Evolutionary conservation across 2,329 filamentous ascomycete genomes (phyloP), one percentile per base, ranked within the genome.

Genomic region (Coniochaeta sp.): DNA sequence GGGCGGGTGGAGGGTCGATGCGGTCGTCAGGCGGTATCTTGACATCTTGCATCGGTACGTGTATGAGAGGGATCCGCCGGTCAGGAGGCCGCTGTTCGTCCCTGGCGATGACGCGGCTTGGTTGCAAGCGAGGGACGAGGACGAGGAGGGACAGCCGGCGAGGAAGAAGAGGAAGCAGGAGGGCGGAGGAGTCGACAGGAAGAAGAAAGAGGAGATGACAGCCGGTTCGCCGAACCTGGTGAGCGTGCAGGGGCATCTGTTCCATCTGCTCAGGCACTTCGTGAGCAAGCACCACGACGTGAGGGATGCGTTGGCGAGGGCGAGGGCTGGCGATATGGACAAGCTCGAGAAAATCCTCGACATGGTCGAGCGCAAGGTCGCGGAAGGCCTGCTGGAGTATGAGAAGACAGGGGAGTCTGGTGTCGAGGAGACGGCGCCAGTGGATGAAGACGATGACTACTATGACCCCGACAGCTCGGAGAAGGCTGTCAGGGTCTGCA

Each of bases 191-290:
- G 36, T 17, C 3, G 47, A 52, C 22, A 50, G 55, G 50, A 71
- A 72, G 64, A 73, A 74, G 62, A 75, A 75, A 55, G 74, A 77
- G 59, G 73, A 73, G 52, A 52, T 52, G 47, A 52, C 47, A 14
- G 22, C 70, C 68, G 40, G 61, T 63, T 75, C 73, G 69, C 84
- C 77, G 3, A 98, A 95, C 72, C 79, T 96, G 55, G 80, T 83
- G 12, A 87, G 87, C 36, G 90, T 97, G 81, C 93, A 98, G 73
- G 86, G 91, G 0, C 95, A 99, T 73, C 83, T 97, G 50, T 99
- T 99, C 79, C 90, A 96, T 72, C 83, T 99, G 28, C 82, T 98
- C 24, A 85, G 93, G 17, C 87, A 93, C 34, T 83, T 98, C 26
- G 87, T 99, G 36, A 80, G 87, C 2, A 83, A 81, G 63, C 90